Conservation (phyloP, 176 grass and related monocot genomes). For the Lolium rigidum region DNA sequence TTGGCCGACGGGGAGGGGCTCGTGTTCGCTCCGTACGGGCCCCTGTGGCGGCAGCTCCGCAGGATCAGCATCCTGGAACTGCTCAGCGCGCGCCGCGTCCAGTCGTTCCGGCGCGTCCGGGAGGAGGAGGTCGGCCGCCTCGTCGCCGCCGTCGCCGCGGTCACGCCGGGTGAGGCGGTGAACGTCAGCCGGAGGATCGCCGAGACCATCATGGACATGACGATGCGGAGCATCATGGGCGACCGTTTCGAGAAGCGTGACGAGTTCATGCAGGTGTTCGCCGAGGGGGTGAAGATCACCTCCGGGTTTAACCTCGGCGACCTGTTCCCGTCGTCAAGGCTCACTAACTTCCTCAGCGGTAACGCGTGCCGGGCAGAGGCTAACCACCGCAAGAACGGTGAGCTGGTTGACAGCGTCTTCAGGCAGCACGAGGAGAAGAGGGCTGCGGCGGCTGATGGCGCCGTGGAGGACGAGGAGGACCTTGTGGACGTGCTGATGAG, state of each 20-base stretch:
- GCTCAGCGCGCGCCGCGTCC: constrained; percentile 42
- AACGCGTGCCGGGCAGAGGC: neutral
- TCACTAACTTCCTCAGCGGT: neutral
- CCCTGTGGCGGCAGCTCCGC: constrained; percentile 45
- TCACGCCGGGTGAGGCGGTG: neutral
- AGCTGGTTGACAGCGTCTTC: neutral
- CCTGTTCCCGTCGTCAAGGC: neutral
- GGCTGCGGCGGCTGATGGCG: neutral
- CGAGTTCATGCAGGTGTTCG: neutral
- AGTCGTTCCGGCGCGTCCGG: constrained; percentile 32
- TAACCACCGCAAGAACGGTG: neutral
- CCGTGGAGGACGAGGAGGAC: constrained; percentile 12
- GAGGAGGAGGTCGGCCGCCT: constrained; percentile 47
- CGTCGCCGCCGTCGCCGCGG: neutral
- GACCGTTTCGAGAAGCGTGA: neutral
- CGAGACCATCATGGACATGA: neutral
- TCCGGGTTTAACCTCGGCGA: constrained; percentile 1
- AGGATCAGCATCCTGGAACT: constrained; percentile 48
- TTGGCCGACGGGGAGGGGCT: constrained; percentile 13
- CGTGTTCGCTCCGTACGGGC: constrained; percentile 27
- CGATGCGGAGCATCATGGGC: neutral
- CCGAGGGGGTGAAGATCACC: neutral
- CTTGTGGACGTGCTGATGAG: constrained; percentile 35
- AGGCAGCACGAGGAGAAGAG: neutral
- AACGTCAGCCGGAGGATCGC: neutral